Evolutionary conservation across 2,329 filamentous ascomycete genomes (phyloP).

Genomic region (Colletotrichum destructivum): DNA sequence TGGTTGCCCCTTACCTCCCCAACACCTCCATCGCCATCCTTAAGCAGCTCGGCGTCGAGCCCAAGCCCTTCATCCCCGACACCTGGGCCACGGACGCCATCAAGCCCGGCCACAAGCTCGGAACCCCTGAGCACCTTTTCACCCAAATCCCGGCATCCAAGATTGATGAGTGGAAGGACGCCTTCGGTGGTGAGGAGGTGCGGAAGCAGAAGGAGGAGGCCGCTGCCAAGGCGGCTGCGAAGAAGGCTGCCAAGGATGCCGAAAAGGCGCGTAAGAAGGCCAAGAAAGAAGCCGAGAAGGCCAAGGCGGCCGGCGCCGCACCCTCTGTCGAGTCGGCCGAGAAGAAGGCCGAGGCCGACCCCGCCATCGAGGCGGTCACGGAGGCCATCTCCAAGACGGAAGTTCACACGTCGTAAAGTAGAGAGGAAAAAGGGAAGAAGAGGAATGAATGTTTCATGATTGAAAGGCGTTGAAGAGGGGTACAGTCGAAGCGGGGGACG

Average conservation of each 20-base stretch:
- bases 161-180: conserved; percentile 85
- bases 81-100: conserved; percentile 75
- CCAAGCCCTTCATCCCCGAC: conserved; percentile 73
- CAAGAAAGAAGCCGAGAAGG: conserved; percentile 52
- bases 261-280: conserved; percentile 66
- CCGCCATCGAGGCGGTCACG: conserved; percentile 46
- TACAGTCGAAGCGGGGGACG: conserved; percentile 9
- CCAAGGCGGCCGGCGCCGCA: conserved; percentile 16
- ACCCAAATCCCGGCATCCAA: conserved; percentile 86
- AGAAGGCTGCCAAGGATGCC: conserved; percentile 65
- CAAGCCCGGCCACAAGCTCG: conserved; percentile 83
- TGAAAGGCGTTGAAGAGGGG: conserved; percentile 18
- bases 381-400: conserved; percentile 47
- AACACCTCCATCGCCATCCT: conserved; percentile 83
- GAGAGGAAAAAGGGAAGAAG: neutral
- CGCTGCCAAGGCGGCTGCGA: conserved; percentile 64
- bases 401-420: conserved; percentile 45
- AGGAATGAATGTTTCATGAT: neutral
- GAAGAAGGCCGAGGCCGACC: conserved; percentile 46
- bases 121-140: conserved; percentile 85
- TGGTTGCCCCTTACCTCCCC: conserved; percentile 90
- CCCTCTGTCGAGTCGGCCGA: conserved; percentile 45
- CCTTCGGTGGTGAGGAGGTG: conserved; percentile 76
- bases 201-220: conserved; percentile 79
- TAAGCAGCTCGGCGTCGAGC: conserved; percentile 76